These are phyloP conservation scores for Paramecium bursaria DNA, from an alignment of 73 alveolate species.

Conservation along the genomic window DNA sequence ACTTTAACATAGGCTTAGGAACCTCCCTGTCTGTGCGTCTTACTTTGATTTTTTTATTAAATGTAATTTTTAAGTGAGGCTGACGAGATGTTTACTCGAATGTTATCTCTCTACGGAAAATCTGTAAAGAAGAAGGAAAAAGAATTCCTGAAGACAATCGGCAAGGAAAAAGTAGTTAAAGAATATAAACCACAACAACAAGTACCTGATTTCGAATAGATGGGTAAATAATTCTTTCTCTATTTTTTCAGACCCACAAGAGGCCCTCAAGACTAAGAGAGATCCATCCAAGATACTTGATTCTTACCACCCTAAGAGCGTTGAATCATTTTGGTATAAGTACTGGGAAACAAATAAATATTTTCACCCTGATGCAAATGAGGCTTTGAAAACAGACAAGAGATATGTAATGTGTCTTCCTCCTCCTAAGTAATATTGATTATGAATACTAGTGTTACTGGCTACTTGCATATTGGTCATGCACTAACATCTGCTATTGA, in stretches of 20 bases:
- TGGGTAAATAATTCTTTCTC: not conserved
- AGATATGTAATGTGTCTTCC: conserved; percentile 97
- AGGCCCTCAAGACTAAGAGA: not conserved
- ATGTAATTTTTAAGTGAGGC: too few relatives aligned
- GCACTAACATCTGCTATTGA: conserved; percentile 89
- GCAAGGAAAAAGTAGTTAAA: not conserved
- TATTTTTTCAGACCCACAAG: not conserved
- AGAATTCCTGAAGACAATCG: conserved; percentile 25
- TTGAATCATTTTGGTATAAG: conserved; percentile 94
- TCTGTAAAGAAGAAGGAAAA: conserved; percentile 50
- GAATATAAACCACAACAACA: conserved; percentile 7
- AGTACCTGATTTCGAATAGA: conserved; percentile 35
- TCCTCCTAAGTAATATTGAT: too few relatives aligned
- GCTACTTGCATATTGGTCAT: conserved; percentile 97
- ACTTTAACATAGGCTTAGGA: not conserved
- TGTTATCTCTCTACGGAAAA: conserved; percentile 5
- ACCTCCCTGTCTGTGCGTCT: conserved; percentile 55
- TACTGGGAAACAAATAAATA: conserved; percentile 95
- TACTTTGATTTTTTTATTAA: too few relatives aligned
- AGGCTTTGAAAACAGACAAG: conserved; percentile 83
- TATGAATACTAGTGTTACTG: too few relatives aligned
- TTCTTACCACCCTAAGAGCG: conserved; percentile 89
- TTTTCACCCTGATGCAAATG: conserved; percentile 88
- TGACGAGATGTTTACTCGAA: conserved; percentile 61
- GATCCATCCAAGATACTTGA: conserved; percentile 77